Evolutionary conservation across 192 early-diverging fungal genomes (phyloP).

Genomic region (Coemansia sp.): DNA sequence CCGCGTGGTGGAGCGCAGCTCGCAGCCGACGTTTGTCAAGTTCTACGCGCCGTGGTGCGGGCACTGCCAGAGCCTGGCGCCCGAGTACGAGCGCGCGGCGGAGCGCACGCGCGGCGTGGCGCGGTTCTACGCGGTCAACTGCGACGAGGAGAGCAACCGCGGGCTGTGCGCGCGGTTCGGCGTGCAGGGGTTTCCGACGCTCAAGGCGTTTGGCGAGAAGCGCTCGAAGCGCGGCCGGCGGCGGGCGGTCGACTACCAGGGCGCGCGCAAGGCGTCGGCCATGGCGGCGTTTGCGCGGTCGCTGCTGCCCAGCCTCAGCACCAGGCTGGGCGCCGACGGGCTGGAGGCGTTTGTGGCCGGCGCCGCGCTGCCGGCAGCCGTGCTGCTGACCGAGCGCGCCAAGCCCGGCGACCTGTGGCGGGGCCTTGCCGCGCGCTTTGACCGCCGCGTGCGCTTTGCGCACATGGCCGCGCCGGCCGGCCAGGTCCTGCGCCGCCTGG

Average conservation of each 20-base stretch:
- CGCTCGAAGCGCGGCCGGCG: slow-evolving; percentile 57
- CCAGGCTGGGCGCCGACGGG: slow-evolving; percentile 7
- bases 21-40: slow-evolving; percentile 78
- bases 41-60: slow-evolving; percentile 98
- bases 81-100: slow-evolving; percentile 88
- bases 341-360: slow-evolving; percentile 57
- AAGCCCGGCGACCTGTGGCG: slow-evolving; percentile 78
- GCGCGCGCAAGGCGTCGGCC: slow-evolving; percentile 74
- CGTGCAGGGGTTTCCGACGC: slow-evolving; percentile 90
- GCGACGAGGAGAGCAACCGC: slow-evolving; percentile 78
- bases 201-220: slow-evolving; percentile 81
- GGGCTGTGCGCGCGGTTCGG: slow-evolving; percentile 71
- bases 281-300: slow-evolving; percentile 72
- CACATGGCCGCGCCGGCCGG: slow-evolving; percentile 60
- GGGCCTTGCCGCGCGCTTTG: slow-evolving; percentile 74
- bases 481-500: slow-evolving; percentile 53
- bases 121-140: slow-evolving; percentile 86
- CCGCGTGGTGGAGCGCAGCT: slow-evolving; percentile 54
- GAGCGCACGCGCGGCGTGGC: slow-evolving; percentile 76
- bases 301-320: slow-evolving; percentile 57
- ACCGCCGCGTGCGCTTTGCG: slow-evolving; percentile 65
- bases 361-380: slow-evolving; percentile 58
- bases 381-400: slow-evolving; percentile 78
- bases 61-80: slow-evolving; percentile 82
- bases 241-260: slow-evolving; percentile 69